These are phyloP conservation scores for Lipomyces orientalis DNA, from an alignment of 805 yeast species.

Conservation along the genomic window DNA sequence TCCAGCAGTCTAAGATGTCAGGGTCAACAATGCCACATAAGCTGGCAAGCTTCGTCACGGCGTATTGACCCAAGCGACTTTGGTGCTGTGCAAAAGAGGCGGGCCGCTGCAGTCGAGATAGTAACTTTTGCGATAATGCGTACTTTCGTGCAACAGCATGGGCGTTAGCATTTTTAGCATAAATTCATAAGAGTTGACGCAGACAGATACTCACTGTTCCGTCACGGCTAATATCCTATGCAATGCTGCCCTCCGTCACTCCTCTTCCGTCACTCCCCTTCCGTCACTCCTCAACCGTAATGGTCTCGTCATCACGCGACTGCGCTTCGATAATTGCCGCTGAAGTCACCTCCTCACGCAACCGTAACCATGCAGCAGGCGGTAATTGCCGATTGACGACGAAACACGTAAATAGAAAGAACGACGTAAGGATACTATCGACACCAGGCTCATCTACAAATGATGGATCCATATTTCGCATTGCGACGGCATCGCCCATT, in stretches of 20 bases:
- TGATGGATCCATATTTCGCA: slow-evolving; percentile 4
- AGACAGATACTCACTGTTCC: slow-evolving; percentile 16
- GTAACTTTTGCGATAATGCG: background rate
- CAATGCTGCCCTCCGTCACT: slow-evolving; percentile 5
- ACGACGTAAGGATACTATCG: slow-evolving; percentile 16
- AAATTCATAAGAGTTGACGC: background rate
- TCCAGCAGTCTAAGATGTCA: slow-evolving; percentile 21
- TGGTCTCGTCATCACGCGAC: slow-evolving; percentile 7
- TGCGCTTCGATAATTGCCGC: slow-evolving; percentile 18
- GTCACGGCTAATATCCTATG: slow-evolving; percentile 22
- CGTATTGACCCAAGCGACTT: background rate
- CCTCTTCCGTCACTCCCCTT: too few species aligned
- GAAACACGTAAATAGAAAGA: slow-evolving; percentile 15
- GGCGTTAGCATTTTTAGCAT: slow-evolving; percentile 3
- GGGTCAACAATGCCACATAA: slow-evolving; percentile 5
- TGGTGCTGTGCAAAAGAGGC: background rate
- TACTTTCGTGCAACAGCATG: slow-evolving; percentile 2
- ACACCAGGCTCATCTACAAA: slow-evolving; percentile 7
- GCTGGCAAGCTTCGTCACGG: slow-evolving; percentile 3
- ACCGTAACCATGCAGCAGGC: slow-evolving; percentile 20
- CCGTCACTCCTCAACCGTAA: slow-evolving; percentile 9
- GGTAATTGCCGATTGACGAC: background rate
- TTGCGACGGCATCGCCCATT: slow-evolving; percentile 9
- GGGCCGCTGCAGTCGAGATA: slow-evolving; percentile 1
- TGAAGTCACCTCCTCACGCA: slow-evolving; percentile 22